A percentile compares a stretch with the other conserved stretches of the same genome.
These are phyloP conservation scores for Allium sativum DNA, from an alignment of 106 monocot genomes.

Conservation along the genomic window DNA sequence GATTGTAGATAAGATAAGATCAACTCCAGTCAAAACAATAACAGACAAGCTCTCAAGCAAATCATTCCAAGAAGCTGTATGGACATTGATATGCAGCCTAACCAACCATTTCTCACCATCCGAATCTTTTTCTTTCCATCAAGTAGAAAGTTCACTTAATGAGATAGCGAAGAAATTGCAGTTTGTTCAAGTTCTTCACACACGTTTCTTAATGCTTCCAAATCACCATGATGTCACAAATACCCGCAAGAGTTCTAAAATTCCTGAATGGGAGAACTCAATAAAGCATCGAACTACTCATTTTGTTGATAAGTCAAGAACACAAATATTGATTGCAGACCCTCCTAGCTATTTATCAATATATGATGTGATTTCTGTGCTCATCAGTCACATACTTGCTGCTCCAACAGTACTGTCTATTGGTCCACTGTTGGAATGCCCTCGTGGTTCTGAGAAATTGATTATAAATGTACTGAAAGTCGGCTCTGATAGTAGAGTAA, in stretches of 20 bases:
- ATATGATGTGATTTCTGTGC: constrained; percentile 66
- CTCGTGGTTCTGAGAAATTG: constrained; percentile 56
- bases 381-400: constrained; percentile 57
- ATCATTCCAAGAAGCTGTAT: constrained; percentile 61
- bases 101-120: constrained; percentile 45
- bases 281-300: constrained; percentile 40
- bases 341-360: constrained; percentile 80
- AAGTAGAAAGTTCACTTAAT: constrained; percentile 33
- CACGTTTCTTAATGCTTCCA: constrained; percentile 74
- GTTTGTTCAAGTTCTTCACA: constrained; percentile 65
- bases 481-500: constrained; percentile 38
- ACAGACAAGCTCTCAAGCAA: constrained; percentile 69
- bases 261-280: constrained; percentile 74
- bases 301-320: constrained; percentile 52
- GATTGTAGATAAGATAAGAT: constrained; percentile 44
- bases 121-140: constrained; percentile 28
- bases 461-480: constrained; percentile 46
- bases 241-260: constrained; percentile 8
- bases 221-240: constrained; percentile 56
- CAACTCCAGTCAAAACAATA: constrained; percentile 42
- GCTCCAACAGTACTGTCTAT: constrained; percentile 50
- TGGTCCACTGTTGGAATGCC: constrained; percentile 65
- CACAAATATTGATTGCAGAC: constrained; percentile 55
- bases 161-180: constrained; percentile 52
- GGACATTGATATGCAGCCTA: constrained; percentile 32